Evolutionary conservation across 257 asterid genomes (phyloP), one percentile per base, ranked within the genome.

Genomic region (Apocynum venetum): DNA sequence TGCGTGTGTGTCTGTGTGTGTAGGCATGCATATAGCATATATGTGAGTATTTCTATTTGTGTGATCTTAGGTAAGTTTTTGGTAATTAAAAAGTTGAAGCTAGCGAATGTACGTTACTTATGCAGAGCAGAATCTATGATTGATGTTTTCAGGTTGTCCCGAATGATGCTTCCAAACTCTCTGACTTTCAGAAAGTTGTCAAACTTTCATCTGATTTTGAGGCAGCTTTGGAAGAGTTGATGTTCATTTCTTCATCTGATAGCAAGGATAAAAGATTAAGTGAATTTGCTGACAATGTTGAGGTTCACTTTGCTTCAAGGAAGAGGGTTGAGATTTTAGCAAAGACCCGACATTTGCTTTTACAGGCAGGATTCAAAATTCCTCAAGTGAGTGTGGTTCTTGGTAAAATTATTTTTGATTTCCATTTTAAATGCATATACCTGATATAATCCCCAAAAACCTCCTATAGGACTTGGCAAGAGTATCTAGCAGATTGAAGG

Each of bases 141-240:
- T 82, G 81, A 73, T 82, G 78, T 70, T 81, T 84, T 80, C 88
- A 93, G 99, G 89, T 87, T 76, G 97, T 93, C 63, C 99, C 99
- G 4, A 96, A 89, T 81, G 97, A 93, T 79, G 97, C 99, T 86
- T 96, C 98, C 87, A 93, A 90, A 88, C 92, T 96, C 79, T 88
- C 88, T 4, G 97, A 88, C 86, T 93, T 96, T 83, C 98, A 93
- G 86, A 92, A 88, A 85, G 86, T 89, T 73, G 88, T 93, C 69
- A 87, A 89, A 84, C 87, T 86, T 74, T 88, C 98, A 44, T 82
- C 89, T 77, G 96, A 89, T 55, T 96, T 93, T 82, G 98, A 96
- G 89, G 79, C 86, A 81, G 85, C 75, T 86, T 84, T 96, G 78
- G 87, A 88, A 88, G 91, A 87, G 79, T 85, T 90, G 76, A 80